A percentile compares a stretch with the other conserved stretches of the same genome.
phyloP scores from a whole-genome alignment of 176 grass and related monocot genomes.

The Lolium multiflorum region DNA sequence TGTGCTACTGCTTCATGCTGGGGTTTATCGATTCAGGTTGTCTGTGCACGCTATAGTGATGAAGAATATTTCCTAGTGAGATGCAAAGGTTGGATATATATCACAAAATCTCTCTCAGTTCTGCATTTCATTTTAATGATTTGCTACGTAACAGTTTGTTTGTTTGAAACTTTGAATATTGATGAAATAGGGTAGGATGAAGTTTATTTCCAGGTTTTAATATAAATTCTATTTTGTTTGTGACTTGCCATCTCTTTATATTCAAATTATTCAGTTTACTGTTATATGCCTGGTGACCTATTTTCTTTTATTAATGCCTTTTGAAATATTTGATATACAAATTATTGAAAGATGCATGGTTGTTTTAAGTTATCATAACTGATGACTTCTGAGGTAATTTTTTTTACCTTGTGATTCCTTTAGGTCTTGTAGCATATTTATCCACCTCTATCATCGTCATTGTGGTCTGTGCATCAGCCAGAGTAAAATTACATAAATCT shows the following conservation, averaged over 20 bases:
- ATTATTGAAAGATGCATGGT: neutral
- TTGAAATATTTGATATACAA: neutral
- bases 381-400: neutral
- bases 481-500: neutral
- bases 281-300: neutral
- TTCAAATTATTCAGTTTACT: neutral
- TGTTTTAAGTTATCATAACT: constrained; percentile 3
- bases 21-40: constrained; percentile 61
- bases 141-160: constrained; percentile 14
- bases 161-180: neutral
- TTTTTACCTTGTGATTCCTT: neutral
- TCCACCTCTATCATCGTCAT: neutral
- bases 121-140: constrained; percentile 23
- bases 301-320: constrained; percentile 1
- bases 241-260: neutral
- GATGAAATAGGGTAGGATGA: constrained; percentile 19
- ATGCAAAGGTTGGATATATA: constrained; percentile 76
- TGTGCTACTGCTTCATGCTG: constrained; percentile 22
- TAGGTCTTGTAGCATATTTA: neutral
- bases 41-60: constrained; percentile 80
- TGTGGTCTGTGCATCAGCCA: neutral
- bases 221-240: constrained; percentile 12
- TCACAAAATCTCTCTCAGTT: constrained; percentile 11
- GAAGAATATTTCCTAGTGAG: constrained; percentile 90
- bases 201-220: neutral